phyloP scores from a whole-genome alignment of 2,329 filamentous ascomycete genomes.

The Fusarium ramigenum region DNA sequence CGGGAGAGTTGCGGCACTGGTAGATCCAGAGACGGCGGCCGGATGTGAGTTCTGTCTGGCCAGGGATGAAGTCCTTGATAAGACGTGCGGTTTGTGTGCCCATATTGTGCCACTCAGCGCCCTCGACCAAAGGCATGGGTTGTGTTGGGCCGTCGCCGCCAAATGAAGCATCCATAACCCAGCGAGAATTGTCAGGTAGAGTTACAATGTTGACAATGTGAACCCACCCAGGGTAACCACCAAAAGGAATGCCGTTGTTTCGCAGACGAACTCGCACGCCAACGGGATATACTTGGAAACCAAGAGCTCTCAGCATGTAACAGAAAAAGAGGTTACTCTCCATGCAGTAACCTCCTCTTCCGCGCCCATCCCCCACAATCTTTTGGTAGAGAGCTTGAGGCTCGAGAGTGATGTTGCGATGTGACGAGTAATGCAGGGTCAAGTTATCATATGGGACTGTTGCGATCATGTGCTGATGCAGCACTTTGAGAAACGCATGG shows the following conservation, averaged over 20 bases:
- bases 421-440: conserved; percentile 59
- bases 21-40: conserved; percentile 69
- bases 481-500: conserved; percentile 48
- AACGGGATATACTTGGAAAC: conserved; percentile 63
- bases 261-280: conserved; percentile 61
- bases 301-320: conserved; percentile 60
- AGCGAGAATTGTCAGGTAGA: conserved; percentile 58
- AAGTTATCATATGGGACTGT: conserved; percentile 67
- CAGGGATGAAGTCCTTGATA: conserved; percentile 58
- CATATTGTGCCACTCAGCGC: conserved; percentile 57
- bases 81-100: conserved; percentile 66
- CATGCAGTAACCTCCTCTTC: conserved; percentile 69
- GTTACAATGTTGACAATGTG: conserved; percentile 72
- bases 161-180: conserved; percentile 70
- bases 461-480: conserved; percentile 58
- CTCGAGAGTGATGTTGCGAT: conserved; percentile 53
- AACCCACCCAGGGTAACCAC: too few species aligned
- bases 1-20: conserved; percentile 62
- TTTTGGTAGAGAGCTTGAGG: conserved; percentile 60
- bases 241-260: conserved; percentile 50
- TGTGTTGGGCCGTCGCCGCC: conserved; percentile 68
- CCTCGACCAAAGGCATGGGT: conserved; percentile 63
- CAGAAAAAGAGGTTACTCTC: conserved; percentile 65
- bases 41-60: conserved; percentile 50
- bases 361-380: conserved; percentile 53